phyloP scores from a whole-genome alignment of 1,139 yeast genomes.

The Saccharomyces hybrid region DNA sequence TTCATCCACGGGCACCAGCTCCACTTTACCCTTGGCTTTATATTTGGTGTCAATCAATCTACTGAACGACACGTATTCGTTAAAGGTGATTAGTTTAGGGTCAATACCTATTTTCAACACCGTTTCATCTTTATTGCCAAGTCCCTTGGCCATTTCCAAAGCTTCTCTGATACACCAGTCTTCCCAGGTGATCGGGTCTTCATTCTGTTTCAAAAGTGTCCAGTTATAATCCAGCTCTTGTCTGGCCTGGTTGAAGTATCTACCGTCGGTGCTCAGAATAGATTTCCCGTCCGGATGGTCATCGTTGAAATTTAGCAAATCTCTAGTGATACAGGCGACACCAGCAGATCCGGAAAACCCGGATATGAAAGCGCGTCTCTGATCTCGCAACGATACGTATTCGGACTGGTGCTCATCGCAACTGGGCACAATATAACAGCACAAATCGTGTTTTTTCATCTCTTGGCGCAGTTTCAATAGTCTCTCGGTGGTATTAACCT shows the following conservation, averaged over 20 bases:
- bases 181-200: conserved; percentile 76
- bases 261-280: conserved; percentile 85
- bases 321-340: conserved; percentile 76
- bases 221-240: conserved; percentile 86
- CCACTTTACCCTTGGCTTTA: conserved; percentile 37
- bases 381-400: conserved; percentile 73
- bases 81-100: conserved; percentile 60
- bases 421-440: conserved; percentile 77
- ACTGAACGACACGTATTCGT: conserved; percentile 35
- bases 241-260: conserved; percentile 86
- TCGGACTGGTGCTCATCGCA: conserved; percentile 95
- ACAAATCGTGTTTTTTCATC: conserved; percentile 60
- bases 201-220: conserved; percentile 75
- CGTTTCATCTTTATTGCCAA: conserved; percentile 29
- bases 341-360: conserved; percentile 97
- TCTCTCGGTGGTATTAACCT: conserved; percentile 50
- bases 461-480: conserved; percentile 53
- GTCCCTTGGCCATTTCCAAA: conserved; percentile 42
- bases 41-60: conserved; percentile 27
- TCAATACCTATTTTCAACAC: conserved; percentile 39
- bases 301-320: conserved; percentile 38
- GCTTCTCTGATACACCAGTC: conserved; percentile 73
- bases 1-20: conserved; percentile 53
- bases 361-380: conserved; percentile 75
- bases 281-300: conserved; percentile 45